Evolutionary conservation across 352 stramenopile species (phyloP).

Genomic region (Pythium grandisporangium): DNA sequence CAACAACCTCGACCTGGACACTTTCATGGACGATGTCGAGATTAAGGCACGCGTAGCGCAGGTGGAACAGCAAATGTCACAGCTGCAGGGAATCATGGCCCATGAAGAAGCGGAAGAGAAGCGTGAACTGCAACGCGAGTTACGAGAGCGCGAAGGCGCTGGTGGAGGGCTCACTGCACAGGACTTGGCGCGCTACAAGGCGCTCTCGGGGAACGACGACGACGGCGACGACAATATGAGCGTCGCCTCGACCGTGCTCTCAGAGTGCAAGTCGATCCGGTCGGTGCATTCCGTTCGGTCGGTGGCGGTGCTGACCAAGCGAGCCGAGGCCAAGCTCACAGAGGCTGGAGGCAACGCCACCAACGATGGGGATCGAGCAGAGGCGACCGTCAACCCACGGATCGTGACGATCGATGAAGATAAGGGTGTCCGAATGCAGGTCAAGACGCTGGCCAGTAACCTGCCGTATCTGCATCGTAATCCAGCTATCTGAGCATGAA

Average conservation of each 20-base stretch:
- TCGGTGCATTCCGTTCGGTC: slow-evolving; percentile 80
- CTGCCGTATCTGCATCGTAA: slow-evolving; percentile 94
- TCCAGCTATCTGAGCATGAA: slow-evolving; percentile 66
- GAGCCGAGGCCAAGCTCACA: slow-evolving; percentile 60
- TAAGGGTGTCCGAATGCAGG: slow-evolving; percentile 73
- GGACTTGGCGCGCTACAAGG: slow-evolving; percentile 36
- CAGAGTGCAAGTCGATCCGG: slow-evolving; percentile 81
- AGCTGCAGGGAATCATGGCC: slow-evolving; percentile 80
- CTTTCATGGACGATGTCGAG: slow-evolving; percentile 91
- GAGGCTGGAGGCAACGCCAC: background rate
- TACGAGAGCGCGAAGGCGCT: slow-evolving; percentile 76
- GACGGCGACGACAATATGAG: slow-evolving; percentile 59
- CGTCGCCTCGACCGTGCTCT: slow-evolving; percentile 68
- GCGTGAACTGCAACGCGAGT: too few relatives aligned
- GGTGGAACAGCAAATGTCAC: slow-evolving; percentile 87
- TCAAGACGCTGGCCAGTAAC: slow-evolving; percentile 87
- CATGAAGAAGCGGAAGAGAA: slow-evolving; percentile 75
- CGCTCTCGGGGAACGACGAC: slow-evolving; percentile 8
- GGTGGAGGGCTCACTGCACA: slow-evolving; percentile 50
- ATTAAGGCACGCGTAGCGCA: slow-evolving; percentile 73
- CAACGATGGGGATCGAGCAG: background rate
- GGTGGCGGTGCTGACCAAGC: slow-evolving; percentile 59
- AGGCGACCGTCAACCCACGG: slow-evolving; percentile 34
- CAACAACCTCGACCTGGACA: slow-evolving; percentile 90
- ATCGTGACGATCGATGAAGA: slow-evolving; percentile 89